These are phyloP conservation scores for Cercospora nicotianae DNA, from an alignment of 2,329 filamentous ascomycete species.

Conservation along the genomic window DNA sequence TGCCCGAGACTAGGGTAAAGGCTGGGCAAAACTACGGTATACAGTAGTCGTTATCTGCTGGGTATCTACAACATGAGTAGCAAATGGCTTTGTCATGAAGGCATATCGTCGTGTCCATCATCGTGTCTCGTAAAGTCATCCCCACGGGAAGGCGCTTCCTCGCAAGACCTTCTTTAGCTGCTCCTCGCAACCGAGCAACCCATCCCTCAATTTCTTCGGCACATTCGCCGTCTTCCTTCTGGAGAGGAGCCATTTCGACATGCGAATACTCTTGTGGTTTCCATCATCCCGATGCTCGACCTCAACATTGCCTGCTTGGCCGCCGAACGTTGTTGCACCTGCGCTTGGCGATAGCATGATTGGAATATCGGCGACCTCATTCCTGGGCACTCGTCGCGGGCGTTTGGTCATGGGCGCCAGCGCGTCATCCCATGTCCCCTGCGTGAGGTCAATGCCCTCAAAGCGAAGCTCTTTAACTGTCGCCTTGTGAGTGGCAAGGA, in stretches of 20 bases:
- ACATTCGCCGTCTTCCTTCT: slow-evolving; percentile 18
- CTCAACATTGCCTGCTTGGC: slow-evolving; percentile 26
- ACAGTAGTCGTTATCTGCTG: slow-evolving; percentile 1
- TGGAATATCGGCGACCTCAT: slow-evolving; percentile 33
- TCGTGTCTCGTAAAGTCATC: slow-evolving; percentile 19
- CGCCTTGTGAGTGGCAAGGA: slow-evolving; percentile 66
- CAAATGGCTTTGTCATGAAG: neutral
- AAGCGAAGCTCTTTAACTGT: slow-evolving; percentile 78
- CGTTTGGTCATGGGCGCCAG: slow-evolving; percentile 64
- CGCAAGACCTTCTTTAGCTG: slow-evolving; percentile 32
- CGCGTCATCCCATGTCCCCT: slow-evolving; percentile 78
- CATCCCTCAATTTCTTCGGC: slow-evolving; percentile 29
- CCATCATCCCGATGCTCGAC: slow-evolving; percentile 12
- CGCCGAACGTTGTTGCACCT: slow-evolving; percentile 15
- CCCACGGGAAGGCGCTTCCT: slow-evolving; percentile 33
- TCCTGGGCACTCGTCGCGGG: neutral
- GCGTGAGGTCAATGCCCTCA: slow-evolving; percentile 68
- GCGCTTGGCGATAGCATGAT: slow-evolving; percentile 38
- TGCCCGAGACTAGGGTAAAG: slow-evolving; percentile 3
- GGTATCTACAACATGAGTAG: slow-evolving; percentile 2
- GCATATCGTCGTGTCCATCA: slow-evolving; percentile 5
- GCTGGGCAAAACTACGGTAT: slow-evolving; percentile 1
- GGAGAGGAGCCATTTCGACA: slow-evolving; percentile 29
- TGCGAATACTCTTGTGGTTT: slow-evolving; percentile 24
- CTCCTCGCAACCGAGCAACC: slow-evolving; percentile 32